A percentile compares a stretch with the other conserved stretches of the same genome.
Evolutionary conservation across 208 protist genomes (phyloP).

Genomic region (Giardia muris): DNA sequence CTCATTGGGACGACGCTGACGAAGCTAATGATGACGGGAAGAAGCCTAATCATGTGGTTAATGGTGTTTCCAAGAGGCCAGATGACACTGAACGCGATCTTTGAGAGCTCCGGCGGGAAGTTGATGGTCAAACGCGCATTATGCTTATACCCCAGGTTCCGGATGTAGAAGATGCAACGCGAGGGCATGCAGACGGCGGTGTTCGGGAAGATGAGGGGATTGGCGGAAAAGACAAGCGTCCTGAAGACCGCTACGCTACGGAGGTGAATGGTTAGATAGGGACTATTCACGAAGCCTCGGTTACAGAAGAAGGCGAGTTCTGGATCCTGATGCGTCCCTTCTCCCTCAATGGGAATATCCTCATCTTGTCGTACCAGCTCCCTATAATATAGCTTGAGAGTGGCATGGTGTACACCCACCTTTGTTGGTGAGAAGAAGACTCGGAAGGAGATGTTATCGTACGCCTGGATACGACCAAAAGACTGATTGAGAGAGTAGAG

Average conservation of each 20-base stretch:
- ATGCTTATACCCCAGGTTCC: slow-evolving; percentile 22
- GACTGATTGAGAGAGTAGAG: not conserved
- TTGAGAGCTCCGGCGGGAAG: slow-evolving; percentile 25
- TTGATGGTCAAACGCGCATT: not conserved
- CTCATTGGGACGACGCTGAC: not conserved
- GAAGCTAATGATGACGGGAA: slow-evolving; percentile 15
- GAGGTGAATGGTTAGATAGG: not conserved
- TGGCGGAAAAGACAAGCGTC: not conserved
- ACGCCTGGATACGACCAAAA: not conserved
- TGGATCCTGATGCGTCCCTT: not conserved
- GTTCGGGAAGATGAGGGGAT: not conserved
- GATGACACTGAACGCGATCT: not conserved
- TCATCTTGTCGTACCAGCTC: not conserved
- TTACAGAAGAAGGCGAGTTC: not conserved
- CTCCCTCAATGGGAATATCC: not conserved
- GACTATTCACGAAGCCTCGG: not conserved
- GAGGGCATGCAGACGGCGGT: not conserved
- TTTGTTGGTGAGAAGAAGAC: slow-evolving; percentile 13
- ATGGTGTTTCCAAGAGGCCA: not conserved
- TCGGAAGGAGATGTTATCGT: not conserved
- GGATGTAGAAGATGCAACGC: not conserved
- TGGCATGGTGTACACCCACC: not conserved
- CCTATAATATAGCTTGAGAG: slow-evolving; percentile 15
- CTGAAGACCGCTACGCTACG: not conserved
- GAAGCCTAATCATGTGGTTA: slow-evolving; percentile 21